Base-by-base conservation (phyloP, 352 stramenopile genomes). In the Globisporangium splendens region DNA sequence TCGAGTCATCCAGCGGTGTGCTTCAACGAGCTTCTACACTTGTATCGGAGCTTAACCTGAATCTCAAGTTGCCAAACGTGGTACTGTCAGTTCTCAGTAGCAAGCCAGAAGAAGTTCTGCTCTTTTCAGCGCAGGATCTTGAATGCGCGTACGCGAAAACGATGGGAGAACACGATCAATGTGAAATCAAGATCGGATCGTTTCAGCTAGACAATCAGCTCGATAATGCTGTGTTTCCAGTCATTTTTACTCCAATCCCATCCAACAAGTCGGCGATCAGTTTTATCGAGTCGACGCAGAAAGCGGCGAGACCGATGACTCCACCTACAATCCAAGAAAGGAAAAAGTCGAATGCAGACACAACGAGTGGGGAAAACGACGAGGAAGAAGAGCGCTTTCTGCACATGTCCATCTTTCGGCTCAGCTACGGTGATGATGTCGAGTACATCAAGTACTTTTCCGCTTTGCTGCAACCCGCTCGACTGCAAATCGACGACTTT, bases 371-470 rank as follows among this genome's bases (percentile, higher is more conserved):
- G 5, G 62, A 55, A 1, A 56, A 71, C 0, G 58, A 68, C 6
- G 31, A 46, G 7, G 60, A 69, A 8, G 61, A 64, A 8, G 61
- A 64, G 7, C 75, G 74, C 10, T 93, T 93, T 22, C 77, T 96
- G 11, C 86, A 96, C 52, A 33, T 93, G 8, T 96, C 86, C 5
- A 59, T 92, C 8, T 69, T 94, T 15, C 73, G 83, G n/a, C 63
- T 94, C 0, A 81, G 76, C 54, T 93, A 93, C 38, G 83, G 86
- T 13, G 79, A 87, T 14, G 84, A 89, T 33, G 86, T 95, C 39
- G 85, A 96, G 59, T 96, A 93, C 49, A 86, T 94, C 59, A 92
- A 93, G 58, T 95, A 95, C 46, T 73, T 95, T 15, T 92, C 86
- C 0, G 76, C 77, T 0, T 91, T 95, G 78, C 64, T 95, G 55